Conservation (phyloP, 2,329 filamentous ascomycete species). For the Ascochyta viciae-villosae region DNA sequence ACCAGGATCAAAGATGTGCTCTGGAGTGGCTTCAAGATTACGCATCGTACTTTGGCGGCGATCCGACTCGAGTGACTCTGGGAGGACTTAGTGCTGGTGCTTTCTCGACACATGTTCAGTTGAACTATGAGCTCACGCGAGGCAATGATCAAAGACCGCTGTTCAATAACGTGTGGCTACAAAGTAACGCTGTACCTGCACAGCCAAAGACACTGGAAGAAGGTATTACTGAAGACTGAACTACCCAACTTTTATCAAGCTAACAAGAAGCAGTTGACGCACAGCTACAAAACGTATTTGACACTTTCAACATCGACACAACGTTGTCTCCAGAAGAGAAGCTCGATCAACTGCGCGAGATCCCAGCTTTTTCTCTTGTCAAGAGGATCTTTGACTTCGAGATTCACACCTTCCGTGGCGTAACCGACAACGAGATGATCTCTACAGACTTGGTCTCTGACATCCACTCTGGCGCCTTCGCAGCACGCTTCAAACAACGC, state of each 20-base stretch:
- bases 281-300: slow-evolving; percentile 8
- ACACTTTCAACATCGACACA: neutral
- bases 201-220: slow-evolving; percentile 9
- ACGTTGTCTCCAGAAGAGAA: neutral
- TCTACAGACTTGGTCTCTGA: slow-evolving; percentile 1
- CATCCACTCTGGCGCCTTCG: slow-evolving; percentile 6
- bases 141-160: slow-evolving; percentile 4
- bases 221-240: neutral
- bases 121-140: slow-evolving; percentile 10
- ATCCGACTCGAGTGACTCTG: slow-evolving; percentile 3
- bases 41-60: neutral
- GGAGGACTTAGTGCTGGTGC: slow-evolving; percentile 12
- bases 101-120: slow-evolving; percentile 12
- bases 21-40: slow-evolving; percentile 11
- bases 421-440: slow-evolving; percentile 9
- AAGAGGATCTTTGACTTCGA: slow-evolving; percentile 7
- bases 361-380: slow-evolving; percentile 2
- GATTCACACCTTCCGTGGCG: slow-evolving; percentile 12
- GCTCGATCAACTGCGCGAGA: slow-evolving; percentile 1
- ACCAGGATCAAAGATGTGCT: slow-evolving; percentile 10
- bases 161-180: slow-evolving; percentile 7
- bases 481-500: slow-evolving; percentile 12
- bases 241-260: neutral
- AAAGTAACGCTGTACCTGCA: slow-evolving; percentile 16
- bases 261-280: neutral